Conservation (phyloP, 2,329 filamentous ascomycete species). For the Penicillium italicum region DNA sequence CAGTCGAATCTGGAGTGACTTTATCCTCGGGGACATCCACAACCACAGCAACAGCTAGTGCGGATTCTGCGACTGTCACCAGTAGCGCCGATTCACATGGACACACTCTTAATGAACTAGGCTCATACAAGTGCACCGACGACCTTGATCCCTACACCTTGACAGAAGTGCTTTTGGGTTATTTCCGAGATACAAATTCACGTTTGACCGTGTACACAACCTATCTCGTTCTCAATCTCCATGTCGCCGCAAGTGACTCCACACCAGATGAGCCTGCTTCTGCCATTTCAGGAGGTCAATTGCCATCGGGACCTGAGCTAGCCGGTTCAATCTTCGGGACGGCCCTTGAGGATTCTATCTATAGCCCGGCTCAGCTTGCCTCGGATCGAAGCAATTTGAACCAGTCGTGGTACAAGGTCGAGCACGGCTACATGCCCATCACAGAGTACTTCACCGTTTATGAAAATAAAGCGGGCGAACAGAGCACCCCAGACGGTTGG, state of each 20-base stretch:
- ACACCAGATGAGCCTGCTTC: conserved; percentile 44
- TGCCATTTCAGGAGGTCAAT: conserved; percentile 36
- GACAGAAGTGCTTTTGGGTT: conserved; percentile 50
- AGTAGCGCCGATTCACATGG: conserved; percentile 23
- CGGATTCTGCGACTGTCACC: conserved; percentile 23
- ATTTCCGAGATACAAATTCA: conserved; percentile 52
- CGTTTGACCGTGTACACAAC: conserved; percentile 54
- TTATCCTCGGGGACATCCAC: conserved; percentile 19
- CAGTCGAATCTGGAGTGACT: conserved; percentile 27
- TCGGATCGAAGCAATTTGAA: conserved; percentile 57
- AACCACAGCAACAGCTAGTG: conserved; percentile 19
- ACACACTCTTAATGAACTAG: conserved; percentile 45
- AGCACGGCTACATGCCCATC: conserved; percentile 45
- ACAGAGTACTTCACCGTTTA: conserved; percentile 52
- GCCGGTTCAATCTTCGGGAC: conserved; percentile 49
- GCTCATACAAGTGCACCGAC: conserved; percentile 55
- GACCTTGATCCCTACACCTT: conserved; percentile 51
- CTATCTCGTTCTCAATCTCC: conserved; percentile 57
- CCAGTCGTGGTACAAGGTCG: conserved; percentile 53
- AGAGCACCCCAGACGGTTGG: conserved; percentile 59
- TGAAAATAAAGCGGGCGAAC: conserved; percentile 32
- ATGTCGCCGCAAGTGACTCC: conserved; percentile 50
- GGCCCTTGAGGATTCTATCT: conserved; percentile 51
- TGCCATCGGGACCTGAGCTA: conserved; percentile 46
- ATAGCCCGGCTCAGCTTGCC: conserved; percentile 50